Evolutionary conservation across 2,329 filamentous ascomycete genomes (phyloP).

Genomic region (Fusarium palustre): DNA sequence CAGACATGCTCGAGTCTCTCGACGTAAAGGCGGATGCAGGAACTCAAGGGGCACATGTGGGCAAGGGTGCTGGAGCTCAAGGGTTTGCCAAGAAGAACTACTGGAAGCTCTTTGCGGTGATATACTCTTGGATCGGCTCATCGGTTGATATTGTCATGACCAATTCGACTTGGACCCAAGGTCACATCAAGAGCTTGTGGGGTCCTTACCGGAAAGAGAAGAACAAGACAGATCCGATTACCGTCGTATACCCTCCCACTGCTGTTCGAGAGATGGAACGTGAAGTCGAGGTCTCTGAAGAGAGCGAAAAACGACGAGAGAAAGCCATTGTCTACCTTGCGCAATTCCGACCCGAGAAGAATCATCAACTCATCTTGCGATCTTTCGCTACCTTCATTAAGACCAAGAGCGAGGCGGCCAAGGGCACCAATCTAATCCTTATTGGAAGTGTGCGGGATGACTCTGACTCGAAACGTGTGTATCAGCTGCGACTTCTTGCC

Average conservation of each 20-base stretch:
- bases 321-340: conserved; percentile 90
- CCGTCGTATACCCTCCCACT: conserved; percentile 90
- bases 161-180: conserved; percentile 94
- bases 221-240: conserved; percentile 66
- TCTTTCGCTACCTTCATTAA: conserved; percentile 84
- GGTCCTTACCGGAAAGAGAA: conserved; percentile 65
- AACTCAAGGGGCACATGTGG: conserved; percentile 82
- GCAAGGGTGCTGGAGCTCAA: conserved; percentile 77
- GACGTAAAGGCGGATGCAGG: conserved; percentile 70
- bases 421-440: conserved; percentile 77
- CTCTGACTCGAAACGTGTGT: conserved; percentile 83
- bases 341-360: conserved; percentile 97
- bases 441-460: conserved; percentile 93
- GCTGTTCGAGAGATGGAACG: conserved; percentile 86
- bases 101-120: conserved; percentile 84
- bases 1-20: conserved; percentile 92
- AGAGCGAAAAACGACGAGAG: conserved; percentile 76
- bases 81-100: conserved; percentile 82
- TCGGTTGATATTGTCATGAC: conserved; percentile 96
- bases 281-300: conserved; percentile 76
- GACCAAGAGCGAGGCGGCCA: conserved; percentile 61
- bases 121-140: conserved; percentile 86
- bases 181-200: conserved; percentile 85
- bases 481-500: conserved; percentile 85
- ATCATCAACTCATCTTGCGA: conserved; percentile 86